Base-by-base conservation (phyloP, 352 stramenopile species). In the Phytophthora hybrid region DNA sequence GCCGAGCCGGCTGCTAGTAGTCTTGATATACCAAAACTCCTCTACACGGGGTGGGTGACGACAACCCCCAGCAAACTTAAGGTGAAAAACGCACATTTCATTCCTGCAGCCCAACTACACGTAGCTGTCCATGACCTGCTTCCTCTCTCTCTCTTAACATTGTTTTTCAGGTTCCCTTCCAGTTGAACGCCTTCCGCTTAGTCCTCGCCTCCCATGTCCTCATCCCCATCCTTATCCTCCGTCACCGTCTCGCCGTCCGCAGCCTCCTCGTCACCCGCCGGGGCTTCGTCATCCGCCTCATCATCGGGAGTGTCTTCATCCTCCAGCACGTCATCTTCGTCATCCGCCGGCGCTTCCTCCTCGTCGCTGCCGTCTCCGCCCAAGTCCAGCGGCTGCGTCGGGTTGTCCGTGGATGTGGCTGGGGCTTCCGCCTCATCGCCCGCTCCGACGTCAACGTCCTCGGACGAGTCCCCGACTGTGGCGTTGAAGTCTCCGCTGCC, bases 401-500 rank as follows among this genome's bases (percentile, higher is more conserved):
- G 53, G 53, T 69, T 41, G 37, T 63, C 54, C 21, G 19, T 31
- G 16, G 31, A 31, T 5, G 54, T 31, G 3, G 5, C 32, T 47
- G 39, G 55, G 21, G 7, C 16, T n/a, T 37, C 55, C n/a, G 23
- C 31, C 9, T 46, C 23, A 5, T 54, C 18, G 9, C 4, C 54
- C 4, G 13, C 16, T 18, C 31, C 31, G 54, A 60, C 18, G 13
- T 47, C 34, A 6, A 41, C 19, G 18, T 58, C 60, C 23, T 26
- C 23, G 23, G 23, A 26, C 23, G 23, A 26, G 19, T 74, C 59
- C 23, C 54, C 68, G 11, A 75, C 68, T 16, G 60, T 75, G 5
- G n/a, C 55, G n/a, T 75, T 65, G 59, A 61, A 62, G 23, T 61
- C 70, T 1, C 55, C 63, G 9, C 55, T 67, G 18, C 69, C 69